Base-by-base conservation (phyloP, 192 early-diverging fungal species). In the Coemansia sp. region DNA sequence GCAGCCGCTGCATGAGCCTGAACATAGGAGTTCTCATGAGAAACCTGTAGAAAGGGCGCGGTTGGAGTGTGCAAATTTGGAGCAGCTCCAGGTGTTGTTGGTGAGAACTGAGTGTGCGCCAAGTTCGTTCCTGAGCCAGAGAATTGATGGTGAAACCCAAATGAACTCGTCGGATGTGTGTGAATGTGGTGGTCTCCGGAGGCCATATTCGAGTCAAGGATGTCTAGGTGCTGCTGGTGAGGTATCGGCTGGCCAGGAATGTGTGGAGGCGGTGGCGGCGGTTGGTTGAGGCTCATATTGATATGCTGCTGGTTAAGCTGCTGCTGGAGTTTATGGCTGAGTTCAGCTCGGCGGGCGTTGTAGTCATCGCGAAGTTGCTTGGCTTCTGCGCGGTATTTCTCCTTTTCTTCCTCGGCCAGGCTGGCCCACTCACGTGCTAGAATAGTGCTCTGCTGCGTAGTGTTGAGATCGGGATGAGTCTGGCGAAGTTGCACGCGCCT, bases 351-450 rank as follows among this genome's bases (percentile, higher is more conserved):
- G 63, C 83, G 24, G 14, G 79, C 57, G 42, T 84, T 86, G 69
- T 87, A 88, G 45, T 87, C 85, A 18, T 86, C 86, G 39, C 86
- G 86, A 42, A 89, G 83, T 36, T 84, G 73, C 66, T 82, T 84
- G 31, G 86, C 87, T 35, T 83, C 83, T 0, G 78, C 81, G 21
- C 82, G 75, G 63, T 86, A 90, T 13, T 73, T 71, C 46, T 84
- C 79, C 62, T 88, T 87, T 39, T 76, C 81, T 18, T 84, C 78
- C 58, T 85, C 83, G 3, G 50, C 38, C 73, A 90, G 83, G 20
- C 57, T 76, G 18, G 84, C 76, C 89, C 89, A 90, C 60, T 90
- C 89, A 38, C 87, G 85, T 4, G 86, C 89, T 53, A 90, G 67
- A 40, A 84, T 79, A 11, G 86, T 89, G 65, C 89, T 90, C 35